Evolutionary conservation across 2,329 filamentous ascomycete species (phyloP).

Genomic region (Fusarium nelsonii): DNA sequence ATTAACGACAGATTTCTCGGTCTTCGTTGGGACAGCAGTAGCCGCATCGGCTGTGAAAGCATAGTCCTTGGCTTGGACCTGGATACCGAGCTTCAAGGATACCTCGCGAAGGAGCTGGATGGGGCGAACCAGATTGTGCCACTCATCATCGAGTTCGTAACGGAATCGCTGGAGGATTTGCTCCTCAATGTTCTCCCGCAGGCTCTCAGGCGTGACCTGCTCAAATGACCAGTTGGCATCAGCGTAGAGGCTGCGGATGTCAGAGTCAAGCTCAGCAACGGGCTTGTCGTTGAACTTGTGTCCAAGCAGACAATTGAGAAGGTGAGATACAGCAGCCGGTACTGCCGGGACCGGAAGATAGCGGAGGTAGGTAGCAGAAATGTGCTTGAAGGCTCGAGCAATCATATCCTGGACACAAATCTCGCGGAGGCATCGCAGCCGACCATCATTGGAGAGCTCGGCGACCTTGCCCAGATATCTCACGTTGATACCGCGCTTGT

Average conservation of each 20-base stretch:
- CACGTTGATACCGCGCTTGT: slow-evolving; percentile 97
- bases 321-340: slow-evolving; percentile 83
- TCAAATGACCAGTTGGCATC: slow-evolving; percentile 87
- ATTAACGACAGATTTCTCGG: slow-evolving; percentile 53
- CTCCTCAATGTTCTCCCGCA: slow-evolving; percentile 76
- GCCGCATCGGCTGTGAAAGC: slow-evolving; percentile 51
- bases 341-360: slow-evolving; percentile 83
- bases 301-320: slow-evolving; percentile 94
- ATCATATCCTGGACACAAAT: slow-evolving; percentile 93
- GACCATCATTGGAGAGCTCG: slow-evolving; percentile 74
- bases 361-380: slow-evolving; percentile 82
- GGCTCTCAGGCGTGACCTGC: slow-evolving; percentile 77
- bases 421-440: slow-evolving; percentile 80
- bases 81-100: slow-evolving; percentile 88
- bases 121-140: slow-evolving; percentile 76
- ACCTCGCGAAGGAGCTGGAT: slow-evolving; percentile 91
- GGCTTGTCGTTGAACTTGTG: slow-evolving; percentile 81
- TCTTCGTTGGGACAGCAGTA: slow-evolving; percentile 45
- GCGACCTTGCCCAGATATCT: slow-evolving; percentile 93
- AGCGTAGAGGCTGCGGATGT: slow-evolving; percentile 79
- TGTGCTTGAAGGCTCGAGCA: slow-evolving; percentile 94
- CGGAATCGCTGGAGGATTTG: slow-evolving; percentile 82
- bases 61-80: slow-evolving; percentile 79
- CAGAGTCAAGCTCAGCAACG: slow-evolving; percentile 79
- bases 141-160: slow-evolving; percentile 76